phyloP scores from a whole-genome alignment of 2,329 filamentous ascomycete genomes.

The Sporothrix pseudoabietina region DNA sequence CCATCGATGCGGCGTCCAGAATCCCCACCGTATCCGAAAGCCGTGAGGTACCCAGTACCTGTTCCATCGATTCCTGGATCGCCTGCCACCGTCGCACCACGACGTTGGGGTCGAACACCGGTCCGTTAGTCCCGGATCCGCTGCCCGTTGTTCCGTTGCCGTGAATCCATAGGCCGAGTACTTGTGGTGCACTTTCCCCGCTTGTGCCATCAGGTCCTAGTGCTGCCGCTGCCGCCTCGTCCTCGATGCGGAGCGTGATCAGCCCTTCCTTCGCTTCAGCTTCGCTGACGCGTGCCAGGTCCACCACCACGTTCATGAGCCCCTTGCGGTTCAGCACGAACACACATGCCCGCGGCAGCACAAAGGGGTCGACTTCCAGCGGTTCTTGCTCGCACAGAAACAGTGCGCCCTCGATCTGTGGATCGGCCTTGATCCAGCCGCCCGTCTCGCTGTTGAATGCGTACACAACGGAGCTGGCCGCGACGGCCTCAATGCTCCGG shows the following conservation, averaged over 20 bases:
- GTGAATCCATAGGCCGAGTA: constrained; percentile 60
- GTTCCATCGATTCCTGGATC: constrained; percentile 35
- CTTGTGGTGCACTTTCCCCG: constrained; percentile 39
- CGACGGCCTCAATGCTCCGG: constrained; percentile 72
- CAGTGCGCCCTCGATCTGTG: constrained; percentile 73
- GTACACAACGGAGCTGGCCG: constrained; percentile 85
- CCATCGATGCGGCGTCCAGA: constrained; percentile 26
- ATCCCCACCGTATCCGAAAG: constrained; percentile 25
- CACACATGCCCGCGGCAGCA: constrained; percentile 56
- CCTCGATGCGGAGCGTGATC: constrained; percentile 33
- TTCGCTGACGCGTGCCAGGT: constrained; percentile 61
- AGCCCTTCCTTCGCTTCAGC: constrained; percentile 64
- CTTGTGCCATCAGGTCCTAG: not conserved
- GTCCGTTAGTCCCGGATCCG: constrained; percentile 12
- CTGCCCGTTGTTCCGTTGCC: constrained; percentile 34
- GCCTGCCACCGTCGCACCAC: constrained; percentile 49
- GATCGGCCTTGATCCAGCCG: constrained; percentile 79
- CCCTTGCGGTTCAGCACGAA: constrained; percentile 74
- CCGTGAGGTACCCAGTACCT: constrained; percentile 23
- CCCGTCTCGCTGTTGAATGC: constrained; percentile 66
- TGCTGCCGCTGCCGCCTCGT: not conserved
- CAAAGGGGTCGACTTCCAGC: constrained; percentile 43
- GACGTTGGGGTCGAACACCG: constrained; percentile 34
- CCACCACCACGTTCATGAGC: constrained; percentile 69
- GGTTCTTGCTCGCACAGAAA: constrained; percentile 75